Conservation (phyloP, 2,329 filamentous ascomycete genomes). For the Curvularia sp. region DNA sequence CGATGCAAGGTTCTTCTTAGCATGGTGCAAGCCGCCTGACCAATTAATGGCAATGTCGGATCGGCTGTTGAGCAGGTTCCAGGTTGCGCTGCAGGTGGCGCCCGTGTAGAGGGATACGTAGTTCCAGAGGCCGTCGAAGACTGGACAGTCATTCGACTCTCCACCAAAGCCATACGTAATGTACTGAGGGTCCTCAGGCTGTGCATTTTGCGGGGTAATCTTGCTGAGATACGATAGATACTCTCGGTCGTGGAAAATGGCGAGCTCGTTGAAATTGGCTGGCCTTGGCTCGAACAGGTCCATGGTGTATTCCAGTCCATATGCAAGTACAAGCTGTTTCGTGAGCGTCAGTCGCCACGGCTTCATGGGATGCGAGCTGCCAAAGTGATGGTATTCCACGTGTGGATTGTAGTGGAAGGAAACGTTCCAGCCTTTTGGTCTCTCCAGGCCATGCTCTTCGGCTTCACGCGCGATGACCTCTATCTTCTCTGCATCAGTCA, state of each 20-base stretch:
- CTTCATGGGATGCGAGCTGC: slow-evolving; percentile 97
- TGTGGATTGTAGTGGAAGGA: slow-evolving; percentile 95
- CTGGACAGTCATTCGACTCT: slow-evolving; percentile 78
- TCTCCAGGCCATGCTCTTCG: slow-evolving; percentile 72
- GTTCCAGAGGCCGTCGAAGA: slow-evolving; percentile 94
- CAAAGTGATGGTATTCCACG: slow-evolving; percentile 97
- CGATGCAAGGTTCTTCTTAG: slow-evolving; percentile 90
- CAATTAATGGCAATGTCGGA: slow-evolving; percentile 97
- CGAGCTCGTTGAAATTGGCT: slow-evolving; percentile 87
- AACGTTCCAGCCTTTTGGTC: slow-evolving; percentile 85
- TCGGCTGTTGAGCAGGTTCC: slow-evolving; percentile 84
- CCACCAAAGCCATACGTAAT: slow-evolving; percentile 82
- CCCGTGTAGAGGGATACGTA: slow-evolving; percentile 95
- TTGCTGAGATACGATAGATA: slow-evolving; percentile 84
- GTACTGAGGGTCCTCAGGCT: slow-evolving; percentile 52
- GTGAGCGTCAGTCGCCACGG: slow-evolving; percentile 95
- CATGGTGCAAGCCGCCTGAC: slow-evolving; percentile 95
- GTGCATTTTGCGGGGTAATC: slow-evolving; percentile 58
- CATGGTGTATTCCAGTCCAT: slow-evolving; percentile 97
- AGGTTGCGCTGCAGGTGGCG: slow-evolving; percentile 86
- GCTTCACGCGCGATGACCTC: slow-evolving; percentile 62
- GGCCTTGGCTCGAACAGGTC: slow-evolving; percentile 86
- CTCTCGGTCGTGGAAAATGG: slow-evolving; percentile 83
- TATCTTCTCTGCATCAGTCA: slow-evolving; percentile 52
- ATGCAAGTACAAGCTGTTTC: slow-evolving; percentile 91